Evolutionary conservation across 805 yeast species (phyloP).

Genomic region (Pichia scutulata): DNA sequence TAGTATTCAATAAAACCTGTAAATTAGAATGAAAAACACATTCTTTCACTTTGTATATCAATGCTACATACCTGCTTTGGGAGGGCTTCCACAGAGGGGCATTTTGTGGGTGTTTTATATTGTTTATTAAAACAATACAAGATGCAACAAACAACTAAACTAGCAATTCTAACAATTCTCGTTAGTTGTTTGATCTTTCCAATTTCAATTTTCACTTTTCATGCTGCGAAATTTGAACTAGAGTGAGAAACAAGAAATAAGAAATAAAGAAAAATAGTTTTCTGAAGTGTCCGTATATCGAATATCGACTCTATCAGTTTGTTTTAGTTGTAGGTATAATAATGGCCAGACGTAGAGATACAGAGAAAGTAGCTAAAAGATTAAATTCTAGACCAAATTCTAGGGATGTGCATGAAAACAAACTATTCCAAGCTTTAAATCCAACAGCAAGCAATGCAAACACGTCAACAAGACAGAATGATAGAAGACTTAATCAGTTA

Average conservation of each 20-base stretch:
- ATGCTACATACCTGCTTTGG: slow-evolving; percentile 32
- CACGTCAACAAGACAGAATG: background rate
- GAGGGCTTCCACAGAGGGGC: slow-evolving; percentile 39
- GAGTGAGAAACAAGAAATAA: background rate
- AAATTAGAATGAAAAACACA: background rate
- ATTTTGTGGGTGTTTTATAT: slow-evolving; percentile 15
- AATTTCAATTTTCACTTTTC: background rate
- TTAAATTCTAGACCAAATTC: background rate
- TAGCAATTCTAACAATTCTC: background rate
- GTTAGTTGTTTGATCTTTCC: background rate
- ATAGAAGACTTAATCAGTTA: background rate
- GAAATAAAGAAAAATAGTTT: background rate
- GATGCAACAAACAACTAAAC: background rate
- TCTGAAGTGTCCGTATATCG: too few species aligned
- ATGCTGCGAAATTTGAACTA: background rate
- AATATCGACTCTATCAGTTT: too few species aligned
- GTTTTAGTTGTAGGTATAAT: background rate
- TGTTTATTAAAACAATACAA: background rate
- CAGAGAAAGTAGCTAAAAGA: background rate
- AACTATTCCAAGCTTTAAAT: background rate
- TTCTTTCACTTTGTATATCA: too few species aligned
- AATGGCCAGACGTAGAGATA: background rate
- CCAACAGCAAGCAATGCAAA: background rate
- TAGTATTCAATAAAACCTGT: background rate
- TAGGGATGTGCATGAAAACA: background rate